Conservation (phyloP, 352 stramenopile species). For the Pythium rhizo-oryzae region DNA sequence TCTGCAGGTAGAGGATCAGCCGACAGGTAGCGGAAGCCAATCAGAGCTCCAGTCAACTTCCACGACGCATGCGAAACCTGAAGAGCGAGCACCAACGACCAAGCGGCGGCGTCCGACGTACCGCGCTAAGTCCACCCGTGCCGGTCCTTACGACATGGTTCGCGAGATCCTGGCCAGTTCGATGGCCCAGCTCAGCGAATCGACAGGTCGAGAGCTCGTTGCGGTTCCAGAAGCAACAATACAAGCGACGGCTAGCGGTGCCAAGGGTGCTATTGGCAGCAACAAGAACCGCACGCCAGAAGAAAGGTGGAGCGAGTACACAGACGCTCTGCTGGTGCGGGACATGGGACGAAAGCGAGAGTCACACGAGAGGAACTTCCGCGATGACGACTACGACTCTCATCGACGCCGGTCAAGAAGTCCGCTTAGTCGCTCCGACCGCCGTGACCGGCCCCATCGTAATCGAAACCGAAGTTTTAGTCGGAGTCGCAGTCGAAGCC, state of each 20-base stretch:
- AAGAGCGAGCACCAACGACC: neutral
- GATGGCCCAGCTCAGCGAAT: conserved; percentile 58
- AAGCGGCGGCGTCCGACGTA: conserved; percentile 64
- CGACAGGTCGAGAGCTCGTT: conserved; percentile 40
- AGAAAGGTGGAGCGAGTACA: conserved; percentile 20
- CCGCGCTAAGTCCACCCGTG: conserved; percentile 40
- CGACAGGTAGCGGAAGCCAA: too few species aligned
- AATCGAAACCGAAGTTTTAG: conserved; percentile 18
- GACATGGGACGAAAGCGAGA: conserved; percentile 28
- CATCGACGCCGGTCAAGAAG: conserved; percentile 1
- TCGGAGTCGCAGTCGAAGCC: conserved; percentile 18
- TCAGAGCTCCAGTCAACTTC: too few species aligned
- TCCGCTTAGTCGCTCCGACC: neutral
- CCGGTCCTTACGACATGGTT: conserved; percentile 44
- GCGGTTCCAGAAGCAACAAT: neutral
- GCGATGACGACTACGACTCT: neutral
- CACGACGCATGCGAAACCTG: neutral
- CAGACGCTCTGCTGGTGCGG: conserved; percentile 43
- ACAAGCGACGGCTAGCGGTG: neutral
- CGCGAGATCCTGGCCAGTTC: conserved; percentile 67
- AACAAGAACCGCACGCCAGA: neutral
- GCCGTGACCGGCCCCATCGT: neutral
- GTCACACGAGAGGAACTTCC: neutral
- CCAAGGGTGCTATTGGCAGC: too few species aligned
- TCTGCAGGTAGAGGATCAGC: too few species aligned